phyloP scores from a whole-genome alignment of 306 rosid species.

The Pyrus betulifolia region DNA sequence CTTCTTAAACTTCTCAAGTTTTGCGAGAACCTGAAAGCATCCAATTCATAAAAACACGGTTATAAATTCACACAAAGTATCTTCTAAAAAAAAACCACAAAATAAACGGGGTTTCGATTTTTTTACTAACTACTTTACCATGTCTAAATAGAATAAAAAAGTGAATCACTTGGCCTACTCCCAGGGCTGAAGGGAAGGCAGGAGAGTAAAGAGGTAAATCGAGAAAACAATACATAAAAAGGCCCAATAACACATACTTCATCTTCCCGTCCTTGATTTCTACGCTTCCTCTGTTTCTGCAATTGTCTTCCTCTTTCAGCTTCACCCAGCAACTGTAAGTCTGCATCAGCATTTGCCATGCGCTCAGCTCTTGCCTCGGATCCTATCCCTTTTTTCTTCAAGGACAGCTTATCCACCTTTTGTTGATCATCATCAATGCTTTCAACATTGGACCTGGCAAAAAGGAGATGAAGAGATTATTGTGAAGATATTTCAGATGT shows the following conservation, averaged over 20 bases:
- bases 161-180: not conserved
- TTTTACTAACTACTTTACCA: not conserved
- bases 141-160: not conserved
- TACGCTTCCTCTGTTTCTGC: slow-evolving; percentile 82
- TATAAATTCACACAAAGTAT: not conserved
- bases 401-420: slow-evolving; percentile 53
- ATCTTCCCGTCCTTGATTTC: slow-evolving; percentile 85
- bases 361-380: slow-evolving; percentile 80
- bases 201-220: slow-evolving; percentile 3
- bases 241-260: slow-evolving; percentile 38
- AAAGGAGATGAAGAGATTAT: slow-evolving; percentile 1
- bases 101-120: not conserved
- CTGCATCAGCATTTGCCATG: slow-evolving; percentile 68
- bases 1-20: slow-evolving; percentile 64
- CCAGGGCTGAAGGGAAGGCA: not conserved
- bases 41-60: slow-evolving; percentile 3
- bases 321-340: slow-evolving; percentile 68
- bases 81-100: not conserved
- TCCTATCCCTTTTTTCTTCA: slow-evolving; percentile 81
- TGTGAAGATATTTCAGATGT: not conserved
- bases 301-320: slow-evolving; percentile 78
- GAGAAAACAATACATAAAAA: slow-evolving; percentile 4
- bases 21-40: slow-evolving; percentile 57
- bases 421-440: slow-evolving; percentile 50
- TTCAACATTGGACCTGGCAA: slow-evolving; percentile 40